phyloP scores from a whole-genome alignment of 2,329 filamentous ascomycete species.

The Alternaria brassicae region DNA sequence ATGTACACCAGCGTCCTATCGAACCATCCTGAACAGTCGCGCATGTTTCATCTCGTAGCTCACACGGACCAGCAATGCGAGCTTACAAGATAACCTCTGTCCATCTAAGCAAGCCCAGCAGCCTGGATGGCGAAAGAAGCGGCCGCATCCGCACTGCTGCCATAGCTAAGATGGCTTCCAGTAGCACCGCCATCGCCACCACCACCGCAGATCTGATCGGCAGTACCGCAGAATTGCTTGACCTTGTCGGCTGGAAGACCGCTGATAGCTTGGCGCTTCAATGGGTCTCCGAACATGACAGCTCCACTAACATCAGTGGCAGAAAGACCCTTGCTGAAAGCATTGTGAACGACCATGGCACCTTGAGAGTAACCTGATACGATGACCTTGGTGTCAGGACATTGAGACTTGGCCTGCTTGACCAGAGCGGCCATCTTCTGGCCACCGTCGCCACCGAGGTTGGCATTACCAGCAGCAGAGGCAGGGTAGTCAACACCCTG shows the following conservation, averaged over 20 bases:
- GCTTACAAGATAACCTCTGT: not conserved
- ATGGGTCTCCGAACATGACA: conserved; percentile 42
- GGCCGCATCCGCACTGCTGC: conserved; percentile 34
- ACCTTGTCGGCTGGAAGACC: conserved; percentile 28
- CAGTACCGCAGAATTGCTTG: conserved; percentile 40
- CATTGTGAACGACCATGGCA: conserved; percentile 44
- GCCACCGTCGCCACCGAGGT: conserved; percentile 35
- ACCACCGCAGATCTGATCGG: conserved; percentile 35
- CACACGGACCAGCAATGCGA: not conserved
- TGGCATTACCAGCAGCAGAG: conserved; percentile 34
- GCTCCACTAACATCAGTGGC: conserved; percentile 34
- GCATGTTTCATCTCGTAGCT: not conserved
- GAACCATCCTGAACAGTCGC: not conserved
- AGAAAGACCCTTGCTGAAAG: conserved; percentile 34
- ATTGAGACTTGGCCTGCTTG: conserved; percentile 35
- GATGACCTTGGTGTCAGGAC: conserved; percentile 43
- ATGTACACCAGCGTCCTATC: not conserved
- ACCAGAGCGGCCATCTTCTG: conserved; percentile 36
- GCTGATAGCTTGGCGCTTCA: conserved; percentile 35
- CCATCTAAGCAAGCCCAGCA: conserved; percentile 28
- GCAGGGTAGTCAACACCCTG: conserved; percentile 47
- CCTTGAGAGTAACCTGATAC: conserved; percentile 45
- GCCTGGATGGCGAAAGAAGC: conserved; percentile 37
- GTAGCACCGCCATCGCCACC: conserved; percentile 34
- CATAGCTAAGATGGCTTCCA: conserved; percentile 42